These are phyloP conservation scores for Rhodomyrtus tomentosa DNA, from an alignment of 345 rosid genomes.

Conservation along the genomic window DNA sequence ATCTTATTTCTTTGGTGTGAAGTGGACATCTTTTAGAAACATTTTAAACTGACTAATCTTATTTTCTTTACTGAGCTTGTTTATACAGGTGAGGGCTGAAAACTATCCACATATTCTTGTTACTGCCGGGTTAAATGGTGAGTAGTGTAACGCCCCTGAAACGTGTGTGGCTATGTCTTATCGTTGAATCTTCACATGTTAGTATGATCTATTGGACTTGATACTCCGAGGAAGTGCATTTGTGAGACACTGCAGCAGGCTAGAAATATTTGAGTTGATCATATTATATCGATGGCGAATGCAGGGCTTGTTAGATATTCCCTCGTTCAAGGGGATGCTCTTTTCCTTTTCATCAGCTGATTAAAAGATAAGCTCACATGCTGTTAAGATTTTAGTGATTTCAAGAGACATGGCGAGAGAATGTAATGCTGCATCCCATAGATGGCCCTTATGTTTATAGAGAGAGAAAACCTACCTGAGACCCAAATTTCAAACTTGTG, in stretches of 20 bases:
- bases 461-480: not conserved
- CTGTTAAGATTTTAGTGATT: not conserved
- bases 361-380: not conserved
- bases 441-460: not conserved
- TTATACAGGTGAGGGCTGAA: conserved; percentile 56
- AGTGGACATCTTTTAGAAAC: not conserved
- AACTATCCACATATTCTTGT: conserved; percentile 74
- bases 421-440: not conserved
- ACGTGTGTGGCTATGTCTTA: not conserved
- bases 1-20: not conserved
- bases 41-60: not conserved
- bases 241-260: not conserved
- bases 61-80: not conserved
- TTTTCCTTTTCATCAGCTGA: not conserved
- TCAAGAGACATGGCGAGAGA: not conserved
- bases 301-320: not conserved
- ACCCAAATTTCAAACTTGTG: not conserved
- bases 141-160: conserved; percentile 13
- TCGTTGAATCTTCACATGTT: not conserved
- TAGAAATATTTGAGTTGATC: not conserved
- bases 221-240: not conserved
- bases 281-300: not conserved
- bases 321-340: not conserved
- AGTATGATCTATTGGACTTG: not conserved
- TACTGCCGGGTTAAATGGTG: conserved; percentile 85